Base-by-base conservation (phyloP, 345 rosid genomes). In the Cardamine resedifolia region DNA sequence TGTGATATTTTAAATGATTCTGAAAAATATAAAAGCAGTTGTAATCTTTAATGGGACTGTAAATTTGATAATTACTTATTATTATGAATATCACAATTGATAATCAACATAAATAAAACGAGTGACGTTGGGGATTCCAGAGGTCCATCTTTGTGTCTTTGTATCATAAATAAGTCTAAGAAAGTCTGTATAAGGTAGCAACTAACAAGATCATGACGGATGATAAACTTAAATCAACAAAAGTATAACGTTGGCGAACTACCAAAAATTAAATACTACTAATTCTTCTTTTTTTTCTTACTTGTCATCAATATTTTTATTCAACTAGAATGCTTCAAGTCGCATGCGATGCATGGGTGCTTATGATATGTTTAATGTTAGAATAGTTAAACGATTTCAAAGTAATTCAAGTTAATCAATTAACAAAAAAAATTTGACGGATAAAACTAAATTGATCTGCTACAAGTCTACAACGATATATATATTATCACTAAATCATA, bases 61-160 rank as follows among this genome's bases (percentile, higher is more conserved):
- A 16, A 64, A 31, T 19, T 18, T 55, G 5, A 15, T 63, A 21
- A 50, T 31, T 31, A 53, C 16, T 30, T 30, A n/a, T 30, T 30
- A 20, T 63, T 31, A 3, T 20, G 62, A 18, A 45, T 64, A 51
- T 44, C 8, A n/a, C 28, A 64, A 56, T 23, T 44, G 49, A 64
- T 53, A 39, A 63, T 31, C 34, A 6, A 53, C 56, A 51, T 28
- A 52, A 34, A 72, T 4, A 12, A 56, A 56, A 72, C 3, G 64
- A 55, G 49, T 71, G 62, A 15, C 44, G 14, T 33, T 64, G 36
- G 58, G 58, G 21, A 44, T 33, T 44, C 43, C 18, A 45, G 66
- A 65, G 63, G 65, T 64, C 58, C 12, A 19, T 26, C 3, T 64
- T n/a, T 64, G 23, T 56, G 65, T 64, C 50, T 64, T 57, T 57